Evolutionary conservation across 768 basidiomycete genomes (phyloP).

Genomic region (Auricularia sp.): DNA sequence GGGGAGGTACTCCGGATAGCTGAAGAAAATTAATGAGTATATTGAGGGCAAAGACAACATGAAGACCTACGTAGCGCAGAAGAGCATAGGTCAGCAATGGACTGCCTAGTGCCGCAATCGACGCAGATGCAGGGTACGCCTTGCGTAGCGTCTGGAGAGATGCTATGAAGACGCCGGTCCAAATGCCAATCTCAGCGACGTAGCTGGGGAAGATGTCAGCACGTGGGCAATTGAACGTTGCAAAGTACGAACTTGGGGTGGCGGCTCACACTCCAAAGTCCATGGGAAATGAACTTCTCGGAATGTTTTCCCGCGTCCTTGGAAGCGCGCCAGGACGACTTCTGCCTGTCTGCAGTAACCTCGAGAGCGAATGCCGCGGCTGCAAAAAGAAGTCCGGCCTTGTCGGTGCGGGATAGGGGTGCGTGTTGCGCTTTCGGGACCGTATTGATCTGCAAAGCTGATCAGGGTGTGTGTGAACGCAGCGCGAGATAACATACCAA

Average conservation of each 20-base stretch:
- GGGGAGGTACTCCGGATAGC: constrained; percentile 60
- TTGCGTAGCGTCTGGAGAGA: constrained; percentile 41
- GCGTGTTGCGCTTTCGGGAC: constrained; percentile 41
- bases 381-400: constrained; percentile 43
- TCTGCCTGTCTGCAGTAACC: constrained; percentile 54
- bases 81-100: constrained; percentile 57
- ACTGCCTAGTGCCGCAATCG: constrained; percentile 40
- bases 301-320: constrained; percentile 57
- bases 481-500: constrained; percentile 22
- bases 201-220: constrained; percentile 35
- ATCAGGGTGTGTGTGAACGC: neutral
- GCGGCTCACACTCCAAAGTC: constrained; percentile 56
- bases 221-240: neutral
- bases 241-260: constrained; percentile 55
- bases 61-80: constrained; percentile 34
- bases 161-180: constrained; percentile 49
- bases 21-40: constrained; percentile 15
- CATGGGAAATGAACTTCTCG: constrained; percentile 57
- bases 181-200: constrained; percentile 60
- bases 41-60: neutral
- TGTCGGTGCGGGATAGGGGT: constrained; percentile 43
- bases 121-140: constrained; percentile 18
- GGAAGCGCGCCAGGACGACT: constrained; percentile 47
- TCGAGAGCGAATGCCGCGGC: constrained; percentile 50
- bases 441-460: constrained; percentile 31